These are phyloP conservation scores for Macrotyloma uniflorum DNA, from an alignment of 306 rosid species.

Conservation along the genomic window DNA sequence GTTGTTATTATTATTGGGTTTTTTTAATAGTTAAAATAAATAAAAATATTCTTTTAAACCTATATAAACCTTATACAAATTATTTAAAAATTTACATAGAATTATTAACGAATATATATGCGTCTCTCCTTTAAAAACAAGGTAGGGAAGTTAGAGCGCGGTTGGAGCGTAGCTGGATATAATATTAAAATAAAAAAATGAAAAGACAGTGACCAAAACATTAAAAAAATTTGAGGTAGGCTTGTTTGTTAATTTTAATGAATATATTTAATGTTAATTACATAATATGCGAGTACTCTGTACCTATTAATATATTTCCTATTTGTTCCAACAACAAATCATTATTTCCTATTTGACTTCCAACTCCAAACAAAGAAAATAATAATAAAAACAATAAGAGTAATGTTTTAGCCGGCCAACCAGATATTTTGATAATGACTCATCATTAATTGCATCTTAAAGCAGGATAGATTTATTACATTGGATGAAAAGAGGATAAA, in stretches of 20 bases:
- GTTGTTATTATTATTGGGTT: neutral
- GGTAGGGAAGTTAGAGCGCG: neutral
- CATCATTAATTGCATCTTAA: neutral
- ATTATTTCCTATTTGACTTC: conserved; percentile 3
- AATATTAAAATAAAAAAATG: neutral
- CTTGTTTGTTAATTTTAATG: neutral
- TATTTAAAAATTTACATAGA: neutral
- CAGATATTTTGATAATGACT: neutral
- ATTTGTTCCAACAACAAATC: neutral
- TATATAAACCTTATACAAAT: neutral
- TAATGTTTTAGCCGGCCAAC: conserved; percentile 13
- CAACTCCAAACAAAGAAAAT: neutral
- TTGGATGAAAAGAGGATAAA: neutral
- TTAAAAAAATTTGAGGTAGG: neutral
- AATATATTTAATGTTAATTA: neutral
- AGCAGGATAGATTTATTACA: neutral
- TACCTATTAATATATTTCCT: neutral
- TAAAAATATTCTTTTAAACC: neutral
- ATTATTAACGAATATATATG: too few relatives aligned
- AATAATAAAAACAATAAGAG: neutral
- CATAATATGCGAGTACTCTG: neutral
- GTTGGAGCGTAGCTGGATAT: neutral
- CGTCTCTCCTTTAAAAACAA: neutral
- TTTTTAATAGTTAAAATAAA: neutral
- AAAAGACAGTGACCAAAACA: neutral